A percentile compares a stretch with the other conserved stretches of the same genome.
phyloP scores from a whole-genome alignment of 129 eudicot species.

The Saussurea involucrata region DNA sequence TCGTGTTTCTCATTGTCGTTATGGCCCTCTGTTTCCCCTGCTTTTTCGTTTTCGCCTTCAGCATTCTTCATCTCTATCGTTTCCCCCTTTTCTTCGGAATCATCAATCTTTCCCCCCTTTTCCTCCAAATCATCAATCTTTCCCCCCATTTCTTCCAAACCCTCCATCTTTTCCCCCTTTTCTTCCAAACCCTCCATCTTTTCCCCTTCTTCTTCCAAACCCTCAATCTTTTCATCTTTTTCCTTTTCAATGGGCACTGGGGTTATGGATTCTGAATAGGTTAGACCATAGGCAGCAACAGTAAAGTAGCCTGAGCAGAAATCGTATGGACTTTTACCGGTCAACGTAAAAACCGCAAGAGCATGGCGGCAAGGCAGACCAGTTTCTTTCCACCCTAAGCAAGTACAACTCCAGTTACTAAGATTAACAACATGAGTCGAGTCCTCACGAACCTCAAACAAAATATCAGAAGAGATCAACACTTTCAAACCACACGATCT shows the following conservation, averaged over 20 bases:
- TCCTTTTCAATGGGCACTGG: slow-evolving; percentile 35
- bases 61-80: not conserved
- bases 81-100: not conserved
- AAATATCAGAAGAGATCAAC: slow-evolving; percentile 59
- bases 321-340: slow-evolving; percentile 50
- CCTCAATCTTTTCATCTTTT: slow-evolving; percentile 21
- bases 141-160: not conserved
- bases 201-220: slow-evolving; percentile 16
- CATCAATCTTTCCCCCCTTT: not conserved
- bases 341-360: slow-evolving; percentile 53
- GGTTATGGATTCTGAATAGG: slow-evolving; percentile 48
- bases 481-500: slow-evolving; percentile 59
- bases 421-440: slow-evolving; percentile 70
- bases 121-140: not conserved
- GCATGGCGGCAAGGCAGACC: slow-evolving; percentile 81
- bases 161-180: not conserved
- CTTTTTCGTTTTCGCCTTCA: not conserved
- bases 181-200: not conserved
- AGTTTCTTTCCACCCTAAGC: slow-evolving; percentile 65
- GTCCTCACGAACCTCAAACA: slow-evolving; percentile 78
- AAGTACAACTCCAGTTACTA: slow-evolving; percentile 65
- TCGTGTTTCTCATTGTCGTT: not conserved
- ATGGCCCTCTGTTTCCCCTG: not conserved
- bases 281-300: slow-evolving; percentile 51
- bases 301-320: slow-evolving; percentile 61